Percentiles rank a stretch among this genome's conserved stretches.
phyloP scores from a whole-genome alignment of 352 stramenopile species.

The Aphanomyces cochlioides region DNA sequence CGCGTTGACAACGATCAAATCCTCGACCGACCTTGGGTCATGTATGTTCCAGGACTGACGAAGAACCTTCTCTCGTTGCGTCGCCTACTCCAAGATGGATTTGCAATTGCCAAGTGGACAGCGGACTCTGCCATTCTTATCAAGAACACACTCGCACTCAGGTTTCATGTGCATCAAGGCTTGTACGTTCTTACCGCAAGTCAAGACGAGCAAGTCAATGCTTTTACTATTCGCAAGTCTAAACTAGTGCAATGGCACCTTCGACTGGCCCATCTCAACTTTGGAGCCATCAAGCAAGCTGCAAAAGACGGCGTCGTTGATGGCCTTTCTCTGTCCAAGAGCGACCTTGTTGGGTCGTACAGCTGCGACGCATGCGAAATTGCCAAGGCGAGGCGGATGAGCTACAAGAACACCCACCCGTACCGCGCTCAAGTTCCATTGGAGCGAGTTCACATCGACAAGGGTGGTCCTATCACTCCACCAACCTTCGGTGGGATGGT shows the following conservation, averaged over 20 bases:
- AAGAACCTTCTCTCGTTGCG: constrained; percentile 2
- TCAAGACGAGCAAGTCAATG: not conserved
- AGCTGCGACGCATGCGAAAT: not conserved
- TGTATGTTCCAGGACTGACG: not conserved
- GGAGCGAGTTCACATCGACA: constrained; percentile 28
- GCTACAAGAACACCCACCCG: constrained; percentile 5
- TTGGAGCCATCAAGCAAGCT: constrained; percentile 18
- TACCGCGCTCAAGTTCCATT: constrained; percentile 30
- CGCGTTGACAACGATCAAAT: not conserved
- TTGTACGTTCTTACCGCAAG: not conserved
- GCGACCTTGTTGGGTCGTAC: not conserved
- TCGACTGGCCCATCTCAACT: constrained; percentile 13
- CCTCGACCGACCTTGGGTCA: not conserved
- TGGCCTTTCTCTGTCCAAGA: not conserved
- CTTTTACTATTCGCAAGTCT: not conserved
- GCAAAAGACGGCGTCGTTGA: not conserved
- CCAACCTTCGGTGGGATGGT: constrained; percentile 23
- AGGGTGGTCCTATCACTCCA: constrained; percentile 31
- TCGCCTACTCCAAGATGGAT: not conserved
- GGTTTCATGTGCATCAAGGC: not conserved
- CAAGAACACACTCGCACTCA: not conserved
- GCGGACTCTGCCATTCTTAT: not conserved
- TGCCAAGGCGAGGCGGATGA: not conserved
- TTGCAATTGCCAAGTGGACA: not conserved
- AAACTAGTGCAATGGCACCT: constrained; percentile 13